phyloP scores from a whole-genome alignment of 306 rosid genomes.

The Canavalia ensiformis region DNA sequence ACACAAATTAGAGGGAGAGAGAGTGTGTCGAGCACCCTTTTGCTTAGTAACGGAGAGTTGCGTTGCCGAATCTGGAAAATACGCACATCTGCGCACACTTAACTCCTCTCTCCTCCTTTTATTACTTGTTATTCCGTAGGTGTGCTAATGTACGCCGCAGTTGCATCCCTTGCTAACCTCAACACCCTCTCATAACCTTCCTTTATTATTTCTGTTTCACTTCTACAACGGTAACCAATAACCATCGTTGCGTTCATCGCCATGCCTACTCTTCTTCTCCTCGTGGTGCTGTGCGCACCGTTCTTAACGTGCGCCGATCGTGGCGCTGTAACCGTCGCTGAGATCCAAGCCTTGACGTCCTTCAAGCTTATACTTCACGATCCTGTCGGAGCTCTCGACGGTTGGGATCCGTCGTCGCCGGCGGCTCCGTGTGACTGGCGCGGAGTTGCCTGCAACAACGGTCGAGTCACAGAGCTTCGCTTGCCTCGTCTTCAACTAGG shows the following conservation, averaged over 20 bases:
- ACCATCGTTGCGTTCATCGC: neutral
- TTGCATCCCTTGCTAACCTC: constrained; percentile 46
- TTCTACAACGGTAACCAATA: neutral
- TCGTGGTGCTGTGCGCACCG: constrained; percentile 60
- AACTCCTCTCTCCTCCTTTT: constrained; percentile 40
- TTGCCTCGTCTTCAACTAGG: constrained; percentile 81
- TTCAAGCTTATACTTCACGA: constrained; percentile 81
- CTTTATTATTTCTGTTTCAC: neutral
- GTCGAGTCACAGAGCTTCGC: constrained; percentile 78
- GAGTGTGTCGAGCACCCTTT: neutral
- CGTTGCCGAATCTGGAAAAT: constrained; percentile 40
- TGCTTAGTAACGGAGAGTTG: constrained; percentile 6
- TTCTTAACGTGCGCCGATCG: constrained; percentile 64
- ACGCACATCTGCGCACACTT: constrained; percentile 44
- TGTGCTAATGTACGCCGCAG: constrained; percentile 56
- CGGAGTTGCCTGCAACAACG: constrained; percentile 61
- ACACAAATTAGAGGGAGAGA: neutral
- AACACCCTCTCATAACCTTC: constrained; percentile 23
- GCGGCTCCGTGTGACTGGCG: constrained; percentile 95
- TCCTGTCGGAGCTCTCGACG: constrained; percentile 67
- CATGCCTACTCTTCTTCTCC: constrained; percentile 45
- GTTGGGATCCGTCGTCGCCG: constrained; percentile 80
- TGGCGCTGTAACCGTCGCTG: constrained; percentile 52
- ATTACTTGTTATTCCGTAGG: neutral
- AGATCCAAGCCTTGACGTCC: constrained; percentile 77